phyloP scores from a whole-genome alignment of 2,329 filamentous ascomycete genomes.

The Lasiodiplodia sp. region DNA sequence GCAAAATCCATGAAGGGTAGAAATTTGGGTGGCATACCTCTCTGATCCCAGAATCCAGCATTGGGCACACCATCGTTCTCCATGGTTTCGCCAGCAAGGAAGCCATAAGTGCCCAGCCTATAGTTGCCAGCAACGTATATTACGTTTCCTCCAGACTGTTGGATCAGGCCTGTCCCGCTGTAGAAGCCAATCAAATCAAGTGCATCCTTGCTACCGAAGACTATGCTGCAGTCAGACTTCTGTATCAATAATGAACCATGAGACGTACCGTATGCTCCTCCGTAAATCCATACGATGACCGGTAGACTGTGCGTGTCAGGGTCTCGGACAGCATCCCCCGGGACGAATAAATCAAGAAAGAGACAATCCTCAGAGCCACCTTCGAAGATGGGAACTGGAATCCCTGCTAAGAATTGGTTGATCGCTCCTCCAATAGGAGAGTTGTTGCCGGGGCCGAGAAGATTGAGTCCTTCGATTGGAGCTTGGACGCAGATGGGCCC shows the following conservation, averaged over 20 bases:
- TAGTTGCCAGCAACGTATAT: conserved; percentile 60
- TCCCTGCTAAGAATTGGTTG: conserved; percentile 23
- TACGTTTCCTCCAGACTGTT: conserved; percentile 36
- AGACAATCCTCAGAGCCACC: conserved; percentile 27
- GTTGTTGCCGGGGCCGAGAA: conserved; percentile 28
- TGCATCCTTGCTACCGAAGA: conserved; percentile 27
- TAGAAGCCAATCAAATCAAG: conserved; percentile 27
- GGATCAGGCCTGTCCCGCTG: conserved; percentile 14
- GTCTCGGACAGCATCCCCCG: conserved; percentile 22
- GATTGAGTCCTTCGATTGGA: conserved; percentile 21
- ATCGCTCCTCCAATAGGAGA: conserved; percentile 24
- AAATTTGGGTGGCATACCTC: conserved; percentile 32
- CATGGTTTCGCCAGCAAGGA: conserved; percentile 56
- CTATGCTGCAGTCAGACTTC: neutral
- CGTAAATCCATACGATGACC: conserved; percentile 23
- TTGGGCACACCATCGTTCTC: conserved; percentile 54
- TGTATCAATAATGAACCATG: neutral
- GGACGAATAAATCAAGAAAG: conserved; percentile 28
- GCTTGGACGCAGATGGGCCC: conserved; percentile 29
- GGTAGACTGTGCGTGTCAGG: conserved; percentile 9
- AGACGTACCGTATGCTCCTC: conserved; percentile 18
- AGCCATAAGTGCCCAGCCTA: conserved; percentile 53
- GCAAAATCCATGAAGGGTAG: no score
- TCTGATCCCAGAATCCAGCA: conserved; percentile 49
- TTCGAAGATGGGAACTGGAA: conserved; percentile 18